Conservation (phyloP, 2,329 filamentous ascomycete species). For the Teratosphaeria gauchensis region DNA sequence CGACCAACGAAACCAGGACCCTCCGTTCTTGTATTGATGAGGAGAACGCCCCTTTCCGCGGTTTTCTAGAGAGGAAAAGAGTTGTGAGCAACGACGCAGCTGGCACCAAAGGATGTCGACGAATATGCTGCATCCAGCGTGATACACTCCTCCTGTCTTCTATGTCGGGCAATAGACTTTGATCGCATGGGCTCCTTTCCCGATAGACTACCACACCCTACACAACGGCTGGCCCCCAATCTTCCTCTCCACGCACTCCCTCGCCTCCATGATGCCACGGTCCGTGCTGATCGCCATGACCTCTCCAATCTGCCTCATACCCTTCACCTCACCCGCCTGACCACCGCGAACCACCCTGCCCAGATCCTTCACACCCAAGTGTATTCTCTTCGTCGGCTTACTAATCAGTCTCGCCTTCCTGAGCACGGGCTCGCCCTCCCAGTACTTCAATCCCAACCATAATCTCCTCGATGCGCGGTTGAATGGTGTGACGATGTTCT, state of each 20-base stretch:
- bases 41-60: too few species aligned
- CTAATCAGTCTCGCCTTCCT: slow-evolving; percentile 56
- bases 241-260: slow-evolving; percentile 72
- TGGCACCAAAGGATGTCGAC: too few species aligned
- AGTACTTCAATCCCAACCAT: slow-evolving; percentile 89
- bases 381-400: slow-evolving; percentile 65
- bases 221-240: slow-evolving; percentile 73
- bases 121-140: too few species aligned
- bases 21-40: too few species aligned
- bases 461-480: slow-evolving; percentile 68
- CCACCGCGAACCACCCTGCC: slow-evolving; percentile 59
- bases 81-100: too few species aligned
- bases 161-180: too few species aligned
- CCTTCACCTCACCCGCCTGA: slow-evolving; percentile 56
- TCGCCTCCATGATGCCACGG: slow-evolving; percentile 65
- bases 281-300: slow-evolving; percentile 72
- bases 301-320: slow-evolving; percentile 68
- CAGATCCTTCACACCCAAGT: slow-evolving; percentile 53
- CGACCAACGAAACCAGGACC: too few species aligned
- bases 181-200: too few species aligned
- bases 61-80: too few species aligned
- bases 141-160: too few species aligned
- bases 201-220: slow-evolving; percentile 54
- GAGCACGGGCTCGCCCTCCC: slow-evolving; percentile 71
- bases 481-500: slow-evolving; percentile 24